Conservation (phyloP, 192 early-diverging fungal genomes). For the Rhizophagus sp. region DNA sequence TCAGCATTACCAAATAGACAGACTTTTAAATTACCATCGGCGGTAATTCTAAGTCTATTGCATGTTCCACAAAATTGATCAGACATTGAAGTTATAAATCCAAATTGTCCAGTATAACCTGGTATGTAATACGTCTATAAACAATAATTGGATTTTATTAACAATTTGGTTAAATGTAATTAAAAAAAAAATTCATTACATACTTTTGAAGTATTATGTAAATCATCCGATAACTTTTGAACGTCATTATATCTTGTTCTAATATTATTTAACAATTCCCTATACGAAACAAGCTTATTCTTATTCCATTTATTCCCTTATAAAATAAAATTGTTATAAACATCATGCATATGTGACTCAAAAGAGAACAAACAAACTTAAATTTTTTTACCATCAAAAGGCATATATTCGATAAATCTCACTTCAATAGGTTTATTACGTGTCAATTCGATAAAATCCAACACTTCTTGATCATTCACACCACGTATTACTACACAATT, state of each 20-base stretch:
- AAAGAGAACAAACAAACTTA: not conserved
- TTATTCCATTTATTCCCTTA: constrained; percentile 84
- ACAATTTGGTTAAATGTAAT: not conserved
- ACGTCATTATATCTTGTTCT: constrained; percentile 56
- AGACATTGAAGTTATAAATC: constrained; percentile 99
- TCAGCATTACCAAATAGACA: constrained; percentile 95
- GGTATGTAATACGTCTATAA: constrained; percentile 66
- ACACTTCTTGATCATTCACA: constrained; percentile 82
- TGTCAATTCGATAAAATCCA: constrained; percentile 84
- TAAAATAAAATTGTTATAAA: not conserved
- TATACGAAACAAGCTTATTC: constrained; percentile 83
- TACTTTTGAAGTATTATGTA: constrained; percentile 86
- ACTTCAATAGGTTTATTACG: constrained; percentile 73
- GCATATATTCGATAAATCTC: constrained; percentile 99
- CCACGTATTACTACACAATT: constrained; percentile 93
- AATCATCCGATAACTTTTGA: constrained; percentile 64
- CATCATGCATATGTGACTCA: not conserved
- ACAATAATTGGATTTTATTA: not conserved
- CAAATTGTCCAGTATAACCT: constrained; percentile 86
- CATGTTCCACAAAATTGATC: constrained; percentile 95
- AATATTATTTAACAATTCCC: constrained; percentile 70
- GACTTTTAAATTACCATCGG: constrained; percentile 93
- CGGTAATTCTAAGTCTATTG: constrained; percentile 88
- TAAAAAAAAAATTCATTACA: not conserved
- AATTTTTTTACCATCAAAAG: constrained; percentile 79